Base-by-base conservation (phyloP, 2,329 filamentous ascomycete species). In the Didymella lethalis region DNA sequence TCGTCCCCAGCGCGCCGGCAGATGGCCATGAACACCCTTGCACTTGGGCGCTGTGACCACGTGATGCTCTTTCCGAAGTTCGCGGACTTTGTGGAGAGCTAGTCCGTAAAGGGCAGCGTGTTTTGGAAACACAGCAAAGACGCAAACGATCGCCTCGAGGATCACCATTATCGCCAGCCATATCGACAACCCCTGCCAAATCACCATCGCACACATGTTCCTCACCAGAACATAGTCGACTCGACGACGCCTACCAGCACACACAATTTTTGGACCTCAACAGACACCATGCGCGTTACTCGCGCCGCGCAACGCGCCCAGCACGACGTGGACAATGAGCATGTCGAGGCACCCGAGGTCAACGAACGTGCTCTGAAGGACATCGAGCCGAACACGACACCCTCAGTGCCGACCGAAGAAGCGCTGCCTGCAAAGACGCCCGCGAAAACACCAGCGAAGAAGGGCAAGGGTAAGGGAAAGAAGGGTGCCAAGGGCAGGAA, bases 251-350 rank as follows among this genome's bases (percentile, higher is more conserved):
- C 11, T 10, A 26, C 44, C 28, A 2, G 1, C 16, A 43, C 14
- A 44, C 50, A 40, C 28, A 36, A n/a, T 57, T 18, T 46, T 45
- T 38, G 32, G 47, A 45, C 12, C 36, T 18, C 54, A 61, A 28
- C 41, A n/a, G 7, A 47, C 44, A 68, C 59, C 36, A 78, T 77
- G 75, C 79, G 80, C 72, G 71, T 81, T 61, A 82, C 80, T 54
- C 77, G 80, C 58, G 78, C 79, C 34, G 76, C 77, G 46, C 71
- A 76, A 64, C 73, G 78, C 68, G 77, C 78, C 57, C 77, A 79
- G 49, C 67, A 78, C 53, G 69, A 75, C 67, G 68, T 72, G 38
- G 73, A 77, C 59, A 75, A 78, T 54, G 70, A 75, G n/a, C 36
- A 40, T 8, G 59, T 70, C 51, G 76, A 77, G 48, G 64, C 74